Percentiles rank a stretch among this genome's conserved stretches.
Evolutionary conservation across 78 protist species (phyloP).

Genomic region (Diacronema lutheri): DNA sequence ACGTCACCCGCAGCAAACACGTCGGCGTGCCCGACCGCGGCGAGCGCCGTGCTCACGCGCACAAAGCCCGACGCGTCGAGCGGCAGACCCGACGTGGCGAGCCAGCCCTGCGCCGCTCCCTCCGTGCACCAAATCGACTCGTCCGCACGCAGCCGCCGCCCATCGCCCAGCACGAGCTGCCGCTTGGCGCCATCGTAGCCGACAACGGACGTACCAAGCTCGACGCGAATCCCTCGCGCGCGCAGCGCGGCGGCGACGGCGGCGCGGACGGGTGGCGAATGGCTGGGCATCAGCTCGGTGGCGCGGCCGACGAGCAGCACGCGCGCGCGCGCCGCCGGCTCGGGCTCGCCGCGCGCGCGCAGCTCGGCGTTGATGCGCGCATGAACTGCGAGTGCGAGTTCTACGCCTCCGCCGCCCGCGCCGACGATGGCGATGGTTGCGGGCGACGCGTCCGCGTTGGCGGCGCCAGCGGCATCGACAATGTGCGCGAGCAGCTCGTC

Average conservation of each 20-base stretch:
- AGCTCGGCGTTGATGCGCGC: not conserved
- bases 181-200: not conserved
- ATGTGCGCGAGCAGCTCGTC: slow-evolving; percentile 11
- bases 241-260: not conserved
- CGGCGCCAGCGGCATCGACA: not conserved
- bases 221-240: not conserved
- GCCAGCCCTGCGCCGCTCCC: slow-evolving; percentile 31
- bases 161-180: not conserved
- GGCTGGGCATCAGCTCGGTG: slow-evolving; percentile 13
- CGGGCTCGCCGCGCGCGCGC: not conserved
- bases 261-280: not conserved
- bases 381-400: slow-evolving; percentile 31
- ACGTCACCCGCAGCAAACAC: slow-evolving; percentile 23
- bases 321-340: not conserved
- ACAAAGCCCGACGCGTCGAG: slow-evolving; percentile 27
- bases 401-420: slow-evolving; percentile 44
- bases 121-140: slow-evolving; percentile 40
- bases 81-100: not conserved
- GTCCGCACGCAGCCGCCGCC: not conserved
- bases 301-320: slow-evolving; percentile 15
- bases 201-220: not conserved
- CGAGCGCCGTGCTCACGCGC: not conserved
- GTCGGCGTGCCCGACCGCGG: not conserved
- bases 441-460: not conserved
- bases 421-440: slow-evolving; percentile 20